phyloP scores from a whole-genome alignment of 768 basidiomycete species.

The Mycena amicta region DNA sequence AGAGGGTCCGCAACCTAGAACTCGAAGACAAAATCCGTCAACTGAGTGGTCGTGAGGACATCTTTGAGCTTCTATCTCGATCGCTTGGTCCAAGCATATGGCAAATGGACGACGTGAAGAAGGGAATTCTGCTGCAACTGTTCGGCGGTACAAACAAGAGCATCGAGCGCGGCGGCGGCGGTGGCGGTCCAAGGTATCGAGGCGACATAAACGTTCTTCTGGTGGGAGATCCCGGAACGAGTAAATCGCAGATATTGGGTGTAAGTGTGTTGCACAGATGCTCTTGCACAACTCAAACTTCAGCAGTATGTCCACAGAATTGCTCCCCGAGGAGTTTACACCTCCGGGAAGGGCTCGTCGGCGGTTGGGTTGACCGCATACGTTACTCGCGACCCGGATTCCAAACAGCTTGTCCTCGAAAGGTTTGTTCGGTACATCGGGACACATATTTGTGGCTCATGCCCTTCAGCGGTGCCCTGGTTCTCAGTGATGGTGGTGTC shows the following conservation, averaged over 20 bases:
- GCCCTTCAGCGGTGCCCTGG: constrained; percentile 78
- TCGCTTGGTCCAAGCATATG: constrained; percentile 94
- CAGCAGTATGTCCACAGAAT: constrained; percentile 96
- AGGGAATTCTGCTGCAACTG: constrained; percentile 92
- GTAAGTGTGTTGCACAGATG: constrained; percentile 42
- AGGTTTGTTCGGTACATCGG: constrained; percentile 52
- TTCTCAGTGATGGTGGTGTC: constrained; percentile 93
- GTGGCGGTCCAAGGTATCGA: constrained; percentile 93
- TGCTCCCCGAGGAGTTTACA: constrained; percentile 95
- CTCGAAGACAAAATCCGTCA: constrained; percentile 78
- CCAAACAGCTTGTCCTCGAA: constrained; percentile 96
- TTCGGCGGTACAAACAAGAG: constrained; percentile 99
- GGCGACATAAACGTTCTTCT: constrained; percentile 98
- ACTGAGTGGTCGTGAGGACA: constrained; percentile 72
- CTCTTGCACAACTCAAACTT: constrained; percentile 5
- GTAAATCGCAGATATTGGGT: constrained; percentile 94
- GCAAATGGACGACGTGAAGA: constrained; percentile 99
- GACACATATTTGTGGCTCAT: neutral
- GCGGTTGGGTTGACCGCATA: constrained; percentile 99
- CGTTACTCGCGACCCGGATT: constrained; percentile 96
- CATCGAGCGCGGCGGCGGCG: constrained; percentile 89
- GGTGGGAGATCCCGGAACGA: constrained; percentile 96
- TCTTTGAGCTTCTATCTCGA: constrained; percentile 83
- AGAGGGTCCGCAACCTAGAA: constrained; percentile 60
- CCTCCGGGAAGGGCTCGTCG: constrained; percentile 97